Percentiles rank a stretch among this genome's conserved stretches.
These are phyloP conservation scores for Candolleomyces aberdarensis DNA, from an alignment of 768 basidiomycete species.

Conservation along the genomic window DNA sequence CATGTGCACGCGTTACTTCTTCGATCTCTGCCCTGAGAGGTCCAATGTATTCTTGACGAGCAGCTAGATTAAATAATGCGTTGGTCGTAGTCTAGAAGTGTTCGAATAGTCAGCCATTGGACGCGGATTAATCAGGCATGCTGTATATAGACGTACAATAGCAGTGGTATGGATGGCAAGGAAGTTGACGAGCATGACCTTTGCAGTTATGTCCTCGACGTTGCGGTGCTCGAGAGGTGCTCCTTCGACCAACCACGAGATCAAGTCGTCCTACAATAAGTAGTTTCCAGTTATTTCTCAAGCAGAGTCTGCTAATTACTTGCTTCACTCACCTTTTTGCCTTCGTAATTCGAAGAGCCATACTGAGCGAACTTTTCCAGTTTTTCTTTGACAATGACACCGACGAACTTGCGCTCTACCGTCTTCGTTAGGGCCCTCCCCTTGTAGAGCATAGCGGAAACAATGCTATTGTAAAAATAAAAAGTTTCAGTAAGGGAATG, in stretches of 20 bases:
- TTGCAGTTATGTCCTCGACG: constrained; percentile 20
- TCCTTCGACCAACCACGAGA: constrained; percentile 38
- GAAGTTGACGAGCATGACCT: constrained; percentile 37
- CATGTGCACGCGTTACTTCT: constrained; percentile 24
- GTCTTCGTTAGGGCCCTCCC: too few species aligned
- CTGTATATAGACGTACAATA: constrained; percentile 19
- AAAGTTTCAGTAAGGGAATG: too few species aligned
- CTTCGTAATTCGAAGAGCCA: constrained; percentile 19
- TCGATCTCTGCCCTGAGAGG: constrained; percentile 40
- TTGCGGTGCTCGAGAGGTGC: constrained; percentile 22
- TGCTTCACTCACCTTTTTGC: constrained; percentile 25
- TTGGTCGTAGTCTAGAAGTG: constrained; percentile 28
- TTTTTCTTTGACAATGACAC: too few species aligned
- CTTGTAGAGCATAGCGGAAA: too few species aligned
- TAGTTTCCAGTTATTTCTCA: too few species aligned
- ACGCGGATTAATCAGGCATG: too few species aligned
- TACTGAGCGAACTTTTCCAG: too few species aligned
- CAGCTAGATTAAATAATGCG: constrained; percentile 31
- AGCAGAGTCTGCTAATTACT: not conserved
- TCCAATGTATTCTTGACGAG: constrained; percentile 25
- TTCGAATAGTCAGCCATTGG: not conserved
- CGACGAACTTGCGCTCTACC: too few species aligned
- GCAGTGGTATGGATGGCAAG: constrained; percentile 41
- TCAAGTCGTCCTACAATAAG: constrained; percentile 30
- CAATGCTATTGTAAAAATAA: too few species aligned